Evolutionary conservation across 2,329 filamentous ascomycete species (phyloP).

Genomic region (Ophiocordyceps sinensis): DNA sequence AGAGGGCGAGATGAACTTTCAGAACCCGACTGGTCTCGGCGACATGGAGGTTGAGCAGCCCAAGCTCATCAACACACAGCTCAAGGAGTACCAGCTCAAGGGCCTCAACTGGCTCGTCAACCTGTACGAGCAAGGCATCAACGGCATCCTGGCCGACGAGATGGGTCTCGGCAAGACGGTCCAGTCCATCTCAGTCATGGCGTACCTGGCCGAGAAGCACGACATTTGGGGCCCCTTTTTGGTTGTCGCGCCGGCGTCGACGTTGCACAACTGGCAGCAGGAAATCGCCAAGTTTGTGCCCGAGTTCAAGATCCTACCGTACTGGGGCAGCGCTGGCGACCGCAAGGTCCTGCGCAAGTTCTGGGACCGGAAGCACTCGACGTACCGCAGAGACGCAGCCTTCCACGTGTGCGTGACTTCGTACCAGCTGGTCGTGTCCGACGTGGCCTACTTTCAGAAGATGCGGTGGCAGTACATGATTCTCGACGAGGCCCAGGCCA

Average conservation of each 20-base stretch:
- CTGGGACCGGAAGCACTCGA: slow-evolving; percentile 96
- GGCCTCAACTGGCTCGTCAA: slow-evolving; percentile 99
- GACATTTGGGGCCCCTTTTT: slow-evolving; percentile 97
- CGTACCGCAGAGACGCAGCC: slow-evolving; percentile 81
- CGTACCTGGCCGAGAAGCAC: slow-evolving; percentile 91
- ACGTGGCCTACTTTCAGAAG: slow-evolving; percentile 96
- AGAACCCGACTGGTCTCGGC: slow-evolving; percentile 90
- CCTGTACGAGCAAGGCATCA: slow-evolving; percentile 98
- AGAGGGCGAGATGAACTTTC: slow-evolving; percentile 98
- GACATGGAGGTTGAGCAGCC: slow-evolving; percentile 91
- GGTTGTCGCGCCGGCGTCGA: slow-evolving; percentile 90
- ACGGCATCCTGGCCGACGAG: slow-evolving; percentile 94
- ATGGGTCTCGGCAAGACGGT: slow-evolving; percentile 99
- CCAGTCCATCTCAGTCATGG: slow-evolving; percentile 98
- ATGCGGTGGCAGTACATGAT: slow-evolving; percentile 99
- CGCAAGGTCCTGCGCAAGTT: slow-evolving; percentile 95
- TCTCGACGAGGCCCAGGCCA: slow-evolving; percentile 93
- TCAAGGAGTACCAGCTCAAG: slow-evolving; percentile 98
- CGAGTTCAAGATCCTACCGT: slow-evolving; percentile 85
- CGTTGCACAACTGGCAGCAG: slow-evolving; percentile 98
- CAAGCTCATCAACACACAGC: slow-evolving; percentile 79
- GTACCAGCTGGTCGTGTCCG: slow-evolving; percentile 91
- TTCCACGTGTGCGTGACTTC: slow-evolving; percentile 96
- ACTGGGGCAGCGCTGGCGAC: slow-evolving; percentile 92
- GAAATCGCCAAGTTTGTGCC: slow-evolving; percentile 94